phyloP scores from a whole-genome alignment of 1,284 basidiomycete genomes.

The Inonotus obliquus region DNA sequence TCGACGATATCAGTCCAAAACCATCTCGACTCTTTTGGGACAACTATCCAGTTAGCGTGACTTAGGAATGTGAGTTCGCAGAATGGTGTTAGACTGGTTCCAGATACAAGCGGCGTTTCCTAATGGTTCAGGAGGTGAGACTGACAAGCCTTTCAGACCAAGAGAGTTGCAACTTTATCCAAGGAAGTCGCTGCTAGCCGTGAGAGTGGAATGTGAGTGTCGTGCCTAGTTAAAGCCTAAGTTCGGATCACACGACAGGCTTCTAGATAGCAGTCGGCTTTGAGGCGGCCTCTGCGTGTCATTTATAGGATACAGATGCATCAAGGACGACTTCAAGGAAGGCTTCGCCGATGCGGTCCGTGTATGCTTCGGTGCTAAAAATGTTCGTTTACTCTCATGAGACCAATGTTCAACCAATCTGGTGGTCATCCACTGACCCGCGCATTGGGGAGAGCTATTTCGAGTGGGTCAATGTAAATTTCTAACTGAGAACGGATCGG shows the following conservation, averaged over 20 bases:
- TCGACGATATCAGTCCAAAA: not conserved
- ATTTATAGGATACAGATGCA: not conserved
- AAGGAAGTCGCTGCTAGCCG: not conserved
- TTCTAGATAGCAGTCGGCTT: conserved; percentile 30
- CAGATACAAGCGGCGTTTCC: not conserved
- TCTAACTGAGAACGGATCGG: no score
- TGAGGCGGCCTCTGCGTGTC: not conserved
- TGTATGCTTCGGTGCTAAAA: not conserved
- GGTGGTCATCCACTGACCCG: no score
- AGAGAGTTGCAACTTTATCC: not conserved
- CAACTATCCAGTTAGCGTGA: not conserved
- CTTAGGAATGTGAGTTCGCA: no score
- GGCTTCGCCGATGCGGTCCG: not conserved
- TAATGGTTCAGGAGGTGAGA: not conserved
- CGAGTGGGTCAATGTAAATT: no score
- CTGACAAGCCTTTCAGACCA: not conserved
- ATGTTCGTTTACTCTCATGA: not conserved
- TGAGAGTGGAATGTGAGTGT: not conserved
- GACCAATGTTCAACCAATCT: not conserved
- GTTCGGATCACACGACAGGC: not conserved
- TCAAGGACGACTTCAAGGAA: not conserved
- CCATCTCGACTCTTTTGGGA: not conserved
- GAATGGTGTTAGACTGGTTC: no score
- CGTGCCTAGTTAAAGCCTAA: not conserved
- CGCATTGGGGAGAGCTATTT: no score